Base-by-base conservation (phyloP, 345 rosid genomes). In the Gossypium raimondii region DNA sequence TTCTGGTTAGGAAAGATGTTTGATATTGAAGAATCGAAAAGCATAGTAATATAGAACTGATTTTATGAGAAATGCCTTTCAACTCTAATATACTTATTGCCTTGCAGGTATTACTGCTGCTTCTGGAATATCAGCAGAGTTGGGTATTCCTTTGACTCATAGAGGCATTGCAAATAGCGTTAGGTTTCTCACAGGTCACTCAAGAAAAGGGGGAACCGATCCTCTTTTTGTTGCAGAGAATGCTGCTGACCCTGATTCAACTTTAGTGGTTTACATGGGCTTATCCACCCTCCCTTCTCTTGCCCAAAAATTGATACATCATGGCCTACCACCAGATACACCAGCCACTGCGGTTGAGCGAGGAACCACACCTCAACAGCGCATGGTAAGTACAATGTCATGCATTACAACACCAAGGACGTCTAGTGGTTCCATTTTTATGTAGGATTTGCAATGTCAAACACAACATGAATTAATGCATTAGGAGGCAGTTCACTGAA, bases 261-360 rank as follows among this genome's bases (percentile, higher is more conserved):
- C 98, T 17, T 81, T 93, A 47, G 99, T 95, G 27, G 92, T 95
- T 41, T 93, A 95, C 76, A 93, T 95, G 98, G 99, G 99, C 67
- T 86, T 93, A 74, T 87, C 98, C 29, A 95, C 99, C 3, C 89
- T 95, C 62, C 98, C 99, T 65, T 84, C 94, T 58, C 93, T 95
- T 57, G 93, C 97, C 1, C 80, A 63, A 25, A 95, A 89, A 80
- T 83, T 95, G 80, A 95, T 93, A 87, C 83, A 87, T 66, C 96
- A 91, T 66, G 99, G 98, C 79, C 86, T 95, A 14, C 93, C 94
- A 51, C 79, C 78, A 48, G 84, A 81, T 73, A 95, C 97, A 52
- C 99, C 99, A 43, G 94, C 98, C 63, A 92, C 86, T 73, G 98
- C 98, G 18, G 86, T 95, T 72, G 98, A 95, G 85, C 85, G 92